Evolutionary conservation across 2,329 filamentous ascomycete species (phyloP).

Genomic region (Trichophyton simii): DNA sequence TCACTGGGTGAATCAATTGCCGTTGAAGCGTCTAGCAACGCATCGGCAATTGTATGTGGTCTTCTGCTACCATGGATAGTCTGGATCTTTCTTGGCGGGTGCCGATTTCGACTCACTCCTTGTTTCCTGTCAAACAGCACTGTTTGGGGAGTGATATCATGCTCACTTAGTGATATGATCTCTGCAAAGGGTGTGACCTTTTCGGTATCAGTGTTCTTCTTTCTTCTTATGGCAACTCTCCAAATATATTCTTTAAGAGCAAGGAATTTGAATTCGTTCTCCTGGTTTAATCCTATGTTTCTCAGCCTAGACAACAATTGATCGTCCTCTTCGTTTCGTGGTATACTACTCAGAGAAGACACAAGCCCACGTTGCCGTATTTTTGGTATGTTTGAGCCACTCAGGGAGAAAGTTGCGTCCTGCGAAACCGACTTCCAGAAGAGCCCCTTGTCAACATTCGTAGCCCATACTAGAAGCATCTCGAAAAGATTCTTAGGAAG

Average conservation of each 20-base stretch:
- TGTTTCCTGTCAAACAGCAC: slow-evolving; percentile 79
- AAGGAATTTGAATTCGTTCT: slow-evolving; percentile 84
- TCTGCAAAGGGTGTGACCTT: slow-evolving; percentile 44
- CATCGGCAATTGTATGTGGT: slow-evolving; percentile 75
- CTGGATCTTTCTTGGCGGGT: slow-evolving; percentile 16
- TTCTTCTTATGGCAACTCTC: slow-evolving; percentile 63
- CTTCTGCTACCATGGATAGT: slow-evolving; percentile 28
- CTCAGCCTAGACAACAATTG: slow-evolving; percentile 78
- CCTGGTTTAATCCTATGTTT: slow-evolving; percentile 65
- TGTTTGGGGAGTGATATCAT: slow-evolving; percentile 72
- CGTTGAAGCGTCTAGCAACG: slow-evolving; percentile 80
- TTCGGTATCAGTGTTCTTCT: slow-evolving; percentile 31
- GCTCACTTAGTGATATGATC: slow-evolving; percentile 60
- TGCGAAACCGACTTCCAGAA: slow-evolving; percentile 77
- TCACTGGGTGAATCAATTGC: slow-evolving; percentile 58
- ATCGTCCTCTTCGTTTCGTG: slow-evolving; percentile 84
- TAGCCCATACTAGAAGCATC: slow-evolving; percentile 73
- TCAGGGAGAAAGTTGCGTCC: slow-evolving; percentile 56
- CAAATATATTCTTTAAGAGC: slow-evolving; percentile 83
- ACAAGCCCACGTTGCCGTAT: slow-evolving; percentile 34
- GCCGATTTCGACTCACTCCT: slow-evolving; percentile 30
- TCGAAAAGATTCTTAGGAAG: slow-evolving; percentile 71
- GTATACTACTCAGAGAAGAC: slow-evolving; percentile 45
- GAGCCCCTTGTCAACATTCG: slow-evolving; percentile 62
- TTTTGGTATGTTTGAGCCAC: slow-evolving; percentile 47